Evolutionary conservation across 78 protist genomes (phyloP).

Genomic region (Dictyostelium brefeldianum): DNA sequence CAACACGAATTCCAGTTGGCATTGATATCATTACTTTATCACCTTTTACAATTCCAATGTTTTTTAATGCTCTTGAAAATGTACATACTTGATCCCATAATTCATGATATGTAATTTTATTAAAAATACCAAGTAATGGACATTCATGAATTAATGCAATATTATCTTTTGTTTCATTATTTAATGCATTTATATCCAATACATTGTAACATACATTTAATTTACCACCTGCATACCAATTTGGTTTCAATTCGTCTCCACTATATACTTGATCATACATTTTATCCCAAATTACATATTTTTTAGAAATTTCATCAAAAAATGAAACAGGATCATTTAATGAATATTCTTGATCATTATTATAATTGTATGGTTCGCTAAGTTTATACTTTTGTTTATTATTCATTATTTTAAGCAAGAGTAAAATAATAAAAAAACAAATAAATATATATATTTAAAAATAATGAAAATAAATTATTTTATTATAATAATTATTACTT

Average conservation of each 20-base stretch:
- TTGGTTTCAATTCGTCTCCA: background rate
- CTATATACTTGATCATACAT: background rate
- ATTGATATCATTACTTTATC: slow-evolving; percentile 91
- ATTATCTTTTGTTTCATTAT: background rate
- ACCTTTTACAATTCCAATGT: slow-evolving; percentile 83
- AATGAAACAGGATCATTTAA: too few species aligned
- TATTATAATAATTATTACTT: too few species aligned
- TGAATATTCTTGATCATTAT: too few species aligned
- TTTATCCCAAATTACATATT: background rate
- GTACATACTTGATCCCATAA: slow-evolving; percentile 43
- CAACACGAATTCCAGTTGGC: slow-evolving; percentile 86
- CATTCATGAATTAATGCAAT: slow-evolving; percentile 26
- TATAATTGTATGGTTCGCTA: too few species aligned
- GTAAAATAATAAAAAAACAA: too few species aligned
- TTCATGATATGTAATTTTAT: slow-evolving; percentile 3
- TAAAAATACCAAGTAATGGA: slow-evolving; percentile 15
- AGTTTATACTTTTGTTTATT: too few species aligned
- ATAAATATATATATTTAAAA: too few species aligned
- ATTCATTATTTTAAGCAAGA: too few species aligned
- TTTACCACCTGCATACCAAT: slow-evolving; percentile 88
- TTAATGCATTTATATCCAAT: slow-evolving; percentile 61
- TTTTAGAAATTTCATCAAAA: too few species aligned
- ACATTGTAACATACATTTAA: slow-evolving; percentile 80
- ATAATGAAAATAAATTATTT: too few species aligned
- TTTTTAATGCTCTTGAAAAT: slow-evolving; percentile 82